phyloP scores from a whole-genome alignment of 1,139 yeast genomes.

The Magnusiomyces fungicola region DNA sequence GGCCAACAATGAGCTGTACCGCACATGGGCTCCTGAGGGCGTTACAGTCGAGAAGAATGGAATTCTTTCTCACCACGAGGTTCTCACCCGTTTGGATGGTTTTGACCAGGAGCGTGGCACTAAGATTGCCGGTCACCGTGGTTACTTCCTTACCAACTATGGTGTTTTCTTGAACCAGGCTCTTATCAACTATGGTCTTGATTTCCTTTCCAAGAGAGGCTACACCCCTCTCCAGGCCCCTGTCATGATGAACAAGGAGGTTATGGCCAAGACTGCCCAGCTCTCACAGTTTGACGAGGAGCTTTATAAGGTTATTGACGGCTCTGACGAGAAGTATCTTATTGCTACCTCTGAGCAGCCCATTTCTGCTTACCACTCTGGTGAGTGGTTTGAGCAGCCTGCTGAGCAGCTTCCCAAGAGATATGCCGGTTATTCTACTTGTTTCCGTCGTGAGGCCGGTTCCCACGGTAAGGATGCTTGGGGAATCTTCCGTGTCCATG shows the following conservation, averaged over 20 bases:
- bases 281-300: conserved; percentile 97
- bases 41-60: conserved; percentile 56
- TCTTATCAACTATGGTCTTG: conserved; percentile 88
- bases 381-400: conserved; percentile 98
- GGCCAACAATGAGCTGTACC: conserved; percentile 80
- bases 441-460: conserved; percentile 99
- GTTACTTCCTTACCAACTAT: conserved; percentile 87
- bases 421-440: conserved; percentile 96
- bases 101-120: conserved; percentile 99
- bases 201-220: conserved; percentile 70
- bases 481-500: conserved; percentile 99
- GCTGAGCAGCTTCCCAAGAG: conserved; percentile 88
- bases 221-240: conserved; percentile 96
- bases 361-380: conserved; percentile 93
- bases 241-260: conserved; percentile 99
- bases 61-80: conserved; percentile 87
- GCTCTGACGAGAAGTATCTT: conserved; percentile 93
- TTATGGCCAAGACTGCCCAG: conserved; percentile 99
- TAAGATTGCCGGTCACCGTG: conserved; percentile 96
- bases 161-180: conserved; percentile 99
- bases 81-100: conserved; percentile 88
- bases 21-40: conserved; percentile 77
- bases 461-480: conserved; percentile 99
- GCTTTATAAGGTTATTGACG: conserved; percentile 91
- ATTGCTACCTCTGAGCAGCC: conserved; percentile 99